phyloP scores from a whole-genome alignment of 2,329 filamentous ascomycete genomes.

The Aspergillus sp. region DNA sequence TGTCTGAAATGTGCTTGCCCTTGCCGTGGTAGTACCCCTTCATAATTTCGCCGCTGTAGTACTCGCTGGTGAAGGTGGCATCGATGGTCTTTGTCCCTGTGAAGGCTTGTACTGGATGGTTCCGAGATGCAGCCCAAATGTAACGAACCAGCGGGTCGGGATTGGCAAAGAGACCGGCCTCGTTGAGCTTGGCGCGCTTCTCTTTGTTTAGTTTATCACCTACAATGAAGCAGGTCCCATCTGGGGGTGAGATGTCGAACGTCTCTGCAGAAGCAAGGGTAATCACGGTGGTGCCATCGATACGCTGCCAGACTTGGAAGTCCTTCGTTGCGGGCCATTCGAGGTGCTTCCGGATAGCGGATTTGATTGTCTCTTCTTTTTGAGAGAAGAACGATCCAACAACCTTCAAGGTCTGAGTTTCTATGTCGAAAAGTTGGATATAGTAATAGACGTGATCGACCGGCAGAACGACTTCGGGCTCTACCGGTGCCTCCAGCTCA shows the following conservation, averaged over 20 bases:
- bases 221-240: slow-evolving; percentile 48
- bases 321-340: slow-evolving; percentile 43
- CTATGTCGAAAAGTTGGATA: slow-evolving; percentile 58
- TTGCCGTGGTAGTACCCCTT: slow-evolving; percentile 59
- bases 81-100: slow-evolving; percentile 56
- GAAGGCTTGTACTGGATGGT: slow-evolving; percentile 50
- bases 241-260: slow-evolving; percentile 40
- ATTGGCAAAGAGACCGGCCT: slow-evolving; percentile 41
- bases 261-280: slow-evolving; percentile 40
- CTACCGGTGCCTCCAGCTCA: slow-evolving; percentile 13
- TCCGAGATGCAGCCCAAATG: slow-evolving; percentile 49
- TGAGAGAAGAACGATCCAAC: slow-evolving; percentile 49
- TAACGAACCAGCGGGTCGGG: slow-evolving; percentile 49
- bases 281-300: slow-evolving; percentile 42
- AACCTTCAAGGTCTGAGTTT: slow-evolving; percentile 48
- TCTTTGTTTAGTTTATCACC: slow-evolving; percentile 45
- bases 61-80: slow-evolving; percentile 58
- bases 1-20: slow-evolving; percentile 58
- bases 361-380: slow-evolving; percentile 45
- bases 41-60: slow-evolving; percentile 59
- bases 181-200: slow-evolving; percentile 39
- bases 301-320: slow-evolving; percentile 51
- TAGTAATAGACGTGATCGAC: slow-evolving; percentile 51
- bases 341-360: slow-evolving; percentile 45
- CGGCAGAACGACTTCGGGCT: slow-evolving; percentile 30